Conservation (phyloP, 441 rosid species). For the Melianthus villosus region DNA sequence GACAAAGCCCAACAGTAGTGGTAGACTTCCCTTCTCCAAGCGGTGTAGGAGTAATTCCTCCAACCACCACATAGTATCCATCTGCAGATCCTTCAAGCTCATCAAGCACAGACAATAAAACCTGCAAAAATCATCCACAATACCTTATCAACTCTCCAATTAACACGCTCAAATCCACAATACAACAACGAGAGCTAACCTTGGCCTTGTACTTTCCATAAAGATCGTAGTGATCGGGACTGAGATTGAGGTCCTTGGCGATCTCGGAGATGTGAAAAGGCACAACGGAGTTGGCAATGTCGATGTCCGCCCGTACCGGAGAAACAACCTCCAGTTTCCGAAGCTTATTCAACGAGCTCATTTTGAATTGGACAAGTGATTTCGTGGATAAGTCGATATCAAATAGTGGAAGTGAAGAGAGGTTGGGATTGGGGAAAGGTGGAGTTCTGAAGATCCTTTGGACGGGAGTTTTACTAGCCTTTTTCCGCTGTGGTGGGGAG, state of each 20-base stretch:
- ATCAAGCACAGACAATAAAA: slow-evolving; percentile 59
- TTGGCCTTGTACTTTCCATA: slow-evolving; percentile 92
- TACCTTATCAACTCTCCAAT: slow-evolving; percentile 5
- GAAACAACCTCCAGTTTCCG: slow-evolving; percentile 61
- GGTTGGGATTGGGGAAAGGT: too few species aligned
- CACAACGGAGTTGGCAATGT: slow-evolving; percentile 73
- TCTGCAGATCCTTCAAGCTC: slow-evolving; percentile 55
- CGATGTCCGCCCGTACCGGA: slow-evolving; percentile 93
- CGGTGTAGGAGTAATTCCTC: slow-evolving; percentile 97
- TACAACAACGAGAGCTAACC: slow-evolving; percentile 9
- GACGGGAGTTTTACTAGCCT: too few species aligned
- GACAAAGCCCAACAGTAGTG: slow-evolving; percentile 90
- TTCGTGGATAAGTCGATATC: too few species aligned
- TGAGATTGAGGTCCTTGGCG: slow-evolving; percentile 59
- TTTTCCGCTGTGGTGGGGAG: too few species aligned
- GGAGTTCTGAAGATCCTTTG: too few species aligned
- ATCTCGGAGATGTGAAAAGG: slow-evolving; percentile 78
- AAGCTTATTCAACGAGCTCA: slow-evolving; percentile 35
- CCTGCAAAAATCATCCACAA: slow-evolving; percentile 20
- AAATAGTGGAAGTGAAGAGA: too few species aligned
- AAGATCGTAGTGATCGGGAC: slow-evolving; percentile 66
- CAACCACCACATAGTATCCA: slow-evolving; percentile 90
- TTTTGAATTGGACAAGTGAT: too few species aligned
- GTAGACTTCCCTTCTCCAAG: slow-evolving; percentile 98
- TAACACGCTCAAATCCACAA: neutral